Conservation (phyloP, 2,329 filamentous ascomycete genomes). For the Xenoacremonium recifei region DNA sequence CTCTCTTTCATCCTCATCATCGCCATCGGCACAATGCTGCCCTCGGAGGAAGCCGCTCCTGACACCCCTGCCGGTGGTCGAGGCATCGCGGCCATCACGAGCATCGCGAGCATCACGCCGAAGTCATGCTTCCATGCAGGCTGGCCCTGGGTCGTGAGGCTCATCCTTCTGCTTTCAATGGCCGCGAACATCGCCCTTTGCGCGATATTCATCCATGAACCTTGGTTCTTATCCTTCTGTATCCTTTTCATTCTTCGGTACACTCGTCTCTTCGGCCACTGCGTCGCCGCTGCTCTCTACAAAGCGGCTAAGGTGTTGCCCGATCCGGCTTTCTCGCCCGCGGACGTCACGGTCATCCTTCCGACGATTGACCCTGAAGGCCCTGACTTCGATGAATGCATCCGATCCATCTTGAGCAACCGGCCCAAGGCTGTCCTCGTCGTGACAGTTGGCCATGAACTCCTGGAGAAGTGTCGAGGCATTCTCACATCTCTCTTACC, state of each 20-base stretch:
- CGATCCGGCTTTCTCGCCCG: conserved; percentile 29
- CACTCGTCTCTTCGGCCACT: conserved; percentile 42
- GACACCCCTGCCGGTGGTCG: no score
- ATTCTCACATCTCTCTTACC: conserved; percentile 7
- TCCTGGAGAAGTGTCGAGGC: conserved; percentile 18
- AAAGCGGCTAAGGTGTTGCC: conserved; percentile 26
- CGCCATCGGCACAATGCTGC: no score
- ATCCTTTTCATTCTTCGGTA: conserved; percentile 40
- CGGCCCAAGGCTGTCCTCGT: conserved; percentile 39
- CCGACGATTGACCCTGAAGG: conserved; percentile 48
- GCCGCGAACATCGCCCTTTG: no score
- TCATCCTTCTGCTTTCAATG: no score
- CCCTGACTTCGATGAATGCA: conserved; percentile 39
- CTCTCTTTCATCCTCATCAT: no score
- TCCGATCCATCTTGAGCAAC: conserved; percentile 40
- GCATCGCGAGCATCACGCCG: no score
- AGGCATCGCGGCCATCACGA: no score
- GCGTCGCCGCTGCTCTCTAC: conserved; percentile 41
- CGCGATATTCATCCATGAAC: no score
- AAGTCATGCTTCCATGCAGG: no score
- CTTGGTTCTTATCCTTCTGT: conserved; percentile 17
- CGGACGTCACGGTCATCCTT: conserved; percentile 50
- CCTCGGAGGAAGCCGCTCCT: no score
- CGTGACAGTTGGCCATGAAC: conserved; percentile 39
- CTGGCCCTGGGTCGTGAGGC: no score